Base-by-base conservation (phyloP, 345 rosid species). In the Clarkia xantiana region DNA sequence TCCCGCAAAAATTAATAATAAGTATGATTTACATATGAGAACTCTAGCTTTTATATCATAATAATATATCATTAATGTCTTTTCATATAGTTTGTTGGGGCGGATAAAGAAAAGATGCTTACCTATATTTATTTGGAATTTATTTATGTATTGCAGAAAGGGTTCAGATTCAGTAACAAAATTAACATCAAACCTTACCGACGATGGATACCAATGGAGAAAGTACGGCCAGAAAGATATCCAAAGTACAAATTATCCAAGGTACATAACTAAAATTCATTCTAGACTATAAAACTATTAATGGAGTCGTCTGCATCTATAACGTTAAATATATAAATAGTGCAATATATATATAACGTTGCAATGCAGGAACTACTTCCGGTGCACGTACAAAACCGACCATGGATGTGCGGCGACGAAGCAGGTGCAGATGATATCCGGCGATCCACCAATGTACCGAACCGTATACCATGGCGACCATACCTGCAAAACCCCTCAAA, bases 211-310 rank as follows among this genome's bases (percentile, higher is more conserved):
- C 56, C 68, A 59, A 3, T 78, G 84, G 84, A 67, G 84, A 51
- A 78, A 78, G 57, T 78, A 78, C 47, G 84, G 81, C 3, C 76
- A 78, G 65, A 78, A 75, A 49, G 49, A 60, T n/a, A 78, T 78
- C 67, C 76, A 56, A 40, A 59, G 63, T 45, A 55, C 72, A 13
- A 36, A 59, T 11, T 60, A 57, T 60, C 78, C 76, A 14, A 67
- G 84, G 77, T 68, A 70, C 18, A n/a, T 11, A 40, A 14, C 9
- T 9, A 18, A n/a, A n/a, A 16, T 19, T 49, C 36, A 23, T n/a
- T n/a, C n/a, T n/a, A n/a, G n/a, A n/a, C n/a, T n/a, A n/a, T n/a
- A n/a, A n/a, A n/a, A n/a, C n/a, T n/a, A n/a, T n/a, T n/a, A n/a
- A n/a, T n/a, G n/a, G n/a, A n/a, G n/a, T n/a, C n/a, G n/a, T n/a